A percentile compares a stretch with the other conserved stretches of the same genome.
Conservation (phyloP, 371 early-diverging fungal genomes). For the Rhizopus arrhizus region DNA sequence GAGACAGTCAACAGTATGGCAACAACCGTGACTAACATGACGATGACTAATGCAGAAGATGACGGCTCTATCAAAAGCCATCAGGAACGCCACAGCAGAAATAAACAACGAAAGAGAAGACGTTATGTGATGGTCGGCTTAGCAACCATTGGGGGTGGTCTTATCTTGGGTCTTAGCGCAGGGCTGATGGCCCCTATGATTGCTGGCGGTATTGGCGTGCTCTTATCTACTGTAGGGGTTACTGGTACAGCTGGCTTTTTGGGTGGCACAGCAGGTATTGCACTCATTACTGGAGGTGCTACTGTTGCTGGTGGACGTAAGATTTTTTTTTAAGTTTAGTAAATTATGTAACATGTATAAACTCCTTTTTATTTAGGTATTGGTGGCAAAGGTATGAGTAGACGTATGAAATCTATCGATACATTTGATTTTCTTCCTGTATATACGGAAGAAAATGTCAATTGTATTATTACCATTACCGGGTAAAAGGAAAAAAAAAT, state of each 20-base stretch:
- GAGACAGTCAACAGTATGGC: conserved; percentile 39
- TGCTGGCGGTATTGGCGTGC: conserved; percentile 90
- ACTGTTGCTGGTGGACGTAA: conserved; percentile 72
- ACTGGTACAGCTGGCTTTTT: conserved; percentile 79
- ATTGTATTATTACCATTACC: conserved; percentile 80
- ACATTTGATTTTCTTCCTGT: conserved; percentile 84
- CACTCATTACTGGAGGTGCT: conserved; percentile 86
- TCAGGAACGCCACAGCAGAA: conserved; percentile 54
- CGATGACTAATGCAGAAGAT: conserved; percentile 23
- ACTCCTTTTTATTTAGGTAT: conserved; percentile 28
- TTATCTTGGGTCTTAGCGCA: conserved; percentile 82
- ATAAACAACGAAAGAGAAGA: conserved; percentile 61
- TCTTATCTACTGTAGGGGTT: conserved; percentile 83
- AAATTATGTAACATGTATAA: too few species aligned
- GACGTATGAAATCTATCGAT: conserved; percentile 80
- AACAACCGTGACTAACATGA: conserved; percentile 34
- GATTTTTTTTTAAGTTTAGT: conserved; percentile 4
- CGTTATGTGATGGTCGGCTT: conserved; percentile 77
- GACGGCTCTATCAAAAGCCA: conserved; percentile 36
- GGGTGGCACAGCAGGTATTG: conserved; percentile 84
- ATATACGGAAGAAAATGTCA: conserved; percentile 65
- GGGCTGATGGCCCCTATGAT: conserved; percentile 91
- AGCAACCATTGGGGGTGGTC: conserved; percentile 83
- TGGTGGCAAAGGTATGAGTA: conserved; percentile 79
- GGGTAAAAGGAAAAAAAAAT: conserved; percentile 66